Conservation (phyloP, 1,284 basidiomycete genomes). For the Sporisorium iseilematis-ciliati region DNA sequence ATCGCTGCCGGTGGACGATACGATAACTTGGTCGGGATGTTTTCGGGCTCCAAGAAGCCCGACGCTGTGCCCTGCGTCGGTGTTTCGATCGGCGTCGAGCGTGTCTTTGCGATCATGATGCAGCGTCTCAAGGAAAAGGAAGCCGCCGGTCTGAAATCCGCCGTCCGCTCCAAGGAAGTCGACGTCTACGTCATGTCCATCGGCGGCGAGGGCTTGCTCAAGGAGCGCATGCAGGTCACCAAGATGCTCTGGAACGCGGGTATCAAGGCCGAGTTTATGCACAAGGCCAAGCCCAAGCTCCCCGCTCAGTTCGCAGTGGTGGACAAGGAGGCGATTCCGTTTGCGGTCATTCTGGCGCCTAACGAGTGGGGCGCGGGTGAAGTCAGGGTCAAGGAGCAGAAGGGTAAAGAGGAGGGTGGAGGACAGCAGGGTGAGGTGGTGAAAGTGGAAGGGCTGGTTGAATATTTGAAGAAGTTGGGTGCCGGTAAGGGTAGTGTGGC, state of each 20-base stretch:
- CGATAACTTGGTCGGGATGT: constrained; percentile 95
- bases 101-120: constrained; percentile 94
- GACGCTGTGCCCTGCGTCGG: constrained; percentile 90
- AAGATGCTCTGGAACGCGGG: constrained; percentile 86
- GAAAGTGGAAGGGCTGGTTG: constrained; percentile 75
- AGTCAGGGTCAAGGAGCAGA: constrained; percentile 92
- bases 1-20: constrained; percentile 98
- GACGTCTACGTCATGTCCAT: constrained; percentile 94
- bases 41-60: constrained; percentile 80
- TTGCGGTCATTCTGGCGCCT: constrained; percentile 88
- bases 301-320: constrained; percentile 85
- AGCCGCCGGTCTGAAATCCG: constrained; percentile 67
- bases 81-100: constrained; percentile 91
- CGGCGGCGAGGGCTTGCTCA: constrained; percentile 89
- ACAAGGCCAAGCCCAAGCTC: constrained; percentile 83
- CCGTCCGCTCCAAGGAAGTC: constrained; percentile 85
- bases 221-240: constrained; percentile 86
- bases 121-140: constrained; percentile 82
- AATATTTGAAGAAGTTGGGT: constrained; percentile 73
- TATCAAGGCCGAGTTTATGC: constrained; percentile 94
- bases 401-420: constrained; percentile 75
- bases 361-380: constrained; percentile 79
- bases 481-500: constrained; percentile 25
- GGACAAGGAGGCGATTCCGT: constrained; percentile 91
- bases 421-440: constrained; percentile 76